phyloP scores from a whole-genome alignment of 2,329 filamentous ascomycete genomes.

The Acrocalymma vagum region DNA sequence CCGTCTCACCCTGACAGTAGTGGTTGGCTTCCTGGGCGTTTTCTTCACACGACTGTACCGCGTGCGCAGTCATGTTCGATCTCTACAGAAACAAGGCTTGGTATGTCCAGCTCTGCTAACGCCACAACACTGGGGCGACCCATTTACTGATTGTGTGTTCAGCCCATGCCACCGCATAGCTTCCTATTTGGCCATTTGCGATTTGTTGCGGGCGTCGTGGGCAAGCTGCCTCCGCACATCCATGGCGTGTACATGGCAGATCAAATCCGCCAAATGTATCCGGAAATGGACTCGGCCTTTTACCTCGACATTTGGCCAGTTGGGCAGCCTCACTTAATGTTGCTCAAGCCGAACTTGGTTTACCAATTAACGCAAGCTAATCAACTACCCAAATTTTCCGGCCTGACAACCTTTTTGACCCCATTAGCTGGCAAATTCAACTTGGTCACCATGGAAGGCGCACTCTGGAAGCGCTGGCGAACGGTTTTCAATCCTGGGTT shows the following conservation, averaged over 20 bases:
- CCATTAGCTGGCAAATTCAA: conserved; percentile 20
- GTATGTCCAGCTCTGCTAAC: too few relatives aligned
- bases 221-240: conserved; percentile 17
- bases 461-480: conserved; percentile 37
- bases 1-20: too few relatives aligned
- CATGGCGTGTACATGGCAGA: conserved; percentile 11
- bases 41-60: too few relatives aligned
- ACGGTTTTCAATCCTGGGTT: conserved; percentile 26
- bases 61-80: too few relatives aligned
- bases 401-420: conserved; percentile 11
- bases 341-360: too few relatives aligned
- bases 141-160: not conserved
- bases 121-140: too few relatives aligned
- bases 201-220: conserved; percentile 3
- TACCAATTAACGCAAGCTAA: conserved; percentile 14
- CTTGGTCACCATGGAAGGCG: conserved; percentile 23
- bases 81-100: conserved; percentile 16
- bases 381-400: conserved; percentile 17
- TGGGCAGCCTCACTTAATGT: too few relatives aligned
- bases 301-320: conserved; percentile 28
- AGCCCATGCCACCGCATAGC: conserved; percentile 24
- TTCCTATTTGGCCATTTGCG: conserved; percentile 15
- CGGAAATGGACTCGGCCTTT: conserved; percentile 12
- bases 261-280: conserved; percentile 6
- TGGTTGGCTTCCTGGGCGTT: too few relatives aligned